Evolutionary conservation across 164 flowering plant genomes (phyloP).

Genomic region (Vitis labrusca): DNA sequence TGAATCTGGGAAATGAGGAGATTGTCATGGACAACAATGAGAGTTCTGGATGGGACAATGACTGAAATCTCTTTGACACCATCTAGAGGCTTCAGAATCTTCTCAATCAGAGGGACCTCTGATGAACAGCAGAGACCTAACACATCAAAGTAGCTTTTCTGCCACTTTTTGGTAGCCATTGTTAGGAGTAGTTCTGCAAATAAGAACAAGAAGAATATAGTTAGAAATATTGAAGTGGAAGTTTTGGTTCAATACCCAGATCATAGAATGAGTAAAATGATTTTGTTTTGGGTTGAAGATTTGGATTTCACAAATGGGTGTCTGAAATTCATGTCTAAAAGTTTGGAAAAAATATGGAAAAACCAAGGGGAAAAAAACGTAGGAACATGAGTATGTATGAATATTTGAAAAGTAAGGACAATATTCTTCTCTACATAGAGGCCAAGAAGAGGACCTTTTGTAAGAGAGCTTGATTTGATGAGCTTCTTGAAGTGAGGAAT

Average conservation of each 20-base stretch:
- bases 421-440: too few relatives aligned
- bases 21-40: conserved; percentile 74
- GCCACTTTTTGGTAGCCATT: conserved; percentile 29
- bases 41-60: conserved; percentile 74
- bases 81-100: conserved; percentile 52
- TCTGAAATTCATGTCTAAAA: background rate
- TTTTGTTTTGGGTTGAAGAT: background rate
- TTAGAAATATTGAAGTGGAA: background rate
- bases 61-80: conserved; percentile 71
- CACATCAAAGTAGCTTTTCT: conserved; percentile 88
- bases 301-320: background rate
- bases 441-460: too few relatives aligned
- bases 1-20: conserved; percentile 60
- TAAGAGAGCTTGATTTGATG: too few relatives aligned
- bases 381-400: background rate
- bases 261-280: background rate
- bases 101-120: conserved; percentile 71
- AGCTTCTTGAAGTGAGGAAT: too few relatives aligned
- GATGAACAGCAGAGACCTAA: conserved; percentile 85
- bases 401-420: too few relatives aligned
- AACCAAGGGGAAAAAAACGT: background rate
- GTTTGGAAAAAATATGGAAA: background rate
- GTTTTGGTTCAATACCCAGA: background rate
- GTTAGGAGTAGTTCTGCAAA: background rate
- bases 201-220: background rate